A percentile compares a stretch with the other conserved stretches of the same genome.
These are phyloP conservation scores for Aschersonia sp. DNA, from an alignment of 2,329 filamentous ascomycete species.

Conservation along the genomic window DNA sequence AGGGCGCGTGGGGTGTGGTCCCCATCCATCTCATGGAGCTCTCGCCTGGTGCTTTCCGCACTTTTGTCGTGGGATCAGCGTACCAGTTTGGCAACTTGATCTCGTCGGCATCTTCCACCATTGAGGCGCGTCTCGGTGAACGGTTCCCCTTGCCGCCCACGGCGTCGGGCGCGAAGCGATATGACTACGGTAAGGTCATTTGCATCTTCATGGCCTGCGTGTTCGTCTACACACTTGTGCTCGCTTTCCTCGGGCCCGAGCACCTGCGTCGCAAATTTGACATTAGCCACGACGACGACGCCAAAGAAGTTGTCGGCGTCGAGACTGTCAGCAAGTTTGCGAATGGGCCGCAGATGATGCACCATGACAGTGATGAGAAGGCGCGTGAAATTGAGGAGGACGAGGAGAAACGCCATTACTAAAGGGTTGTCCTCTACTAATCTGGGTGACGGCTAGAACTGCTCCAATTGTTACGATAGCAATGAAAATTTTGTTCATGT, in stretches of 20 bases:
- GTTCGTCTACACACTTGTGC: conserved; percentile 44
- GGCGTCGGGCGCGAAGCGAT: conserved; percentile 33
- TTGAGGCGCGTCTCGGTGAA: conserved; percentile 63
- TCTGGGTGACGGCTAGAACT: not conserved
- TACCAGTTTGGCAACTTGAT: conserved; percentile 70
- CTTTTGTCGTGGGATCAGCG: conserved; percentile 58
- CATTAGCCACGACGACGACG: conserved; percentile 30
- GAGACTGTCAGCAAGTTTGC: conserved; percentile 13
- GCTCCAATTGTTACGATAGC: no score
- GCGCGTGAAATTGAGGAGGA: not conserved
- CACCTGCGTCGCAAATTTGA: conserved; percentile 36
- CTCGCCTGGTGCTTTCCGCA: conserved; percentile 56
- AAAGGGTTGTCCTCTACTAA: not conserved
- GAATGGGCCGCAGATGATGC: not conserved
- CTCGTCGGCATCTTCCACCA: conserved; percentile 54
- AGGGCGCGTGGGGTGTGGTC: conserved; percentile 65
- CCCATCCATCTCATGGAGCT: conserved; percentile 69
- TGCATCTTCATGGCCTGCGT: conserved; percentile 87
- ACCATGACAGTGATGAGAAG: conserved; percentile 1
- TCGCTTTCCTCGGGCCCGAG: conserved; percentile 50
- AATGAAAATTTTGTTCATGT: no score
- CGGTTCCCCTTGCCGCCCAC: conserved; percentile 53
- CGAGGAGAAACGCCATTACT: conserved; percentile 1
- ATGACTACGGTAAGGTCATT: conserved; percentile 71
- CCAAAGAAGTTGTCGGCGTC: conserved; percentile 28